Conservation (phyloP, 2,329 filamentous ascomycete genomes). For the Paraconiothyrium brasiliense region DNA sequence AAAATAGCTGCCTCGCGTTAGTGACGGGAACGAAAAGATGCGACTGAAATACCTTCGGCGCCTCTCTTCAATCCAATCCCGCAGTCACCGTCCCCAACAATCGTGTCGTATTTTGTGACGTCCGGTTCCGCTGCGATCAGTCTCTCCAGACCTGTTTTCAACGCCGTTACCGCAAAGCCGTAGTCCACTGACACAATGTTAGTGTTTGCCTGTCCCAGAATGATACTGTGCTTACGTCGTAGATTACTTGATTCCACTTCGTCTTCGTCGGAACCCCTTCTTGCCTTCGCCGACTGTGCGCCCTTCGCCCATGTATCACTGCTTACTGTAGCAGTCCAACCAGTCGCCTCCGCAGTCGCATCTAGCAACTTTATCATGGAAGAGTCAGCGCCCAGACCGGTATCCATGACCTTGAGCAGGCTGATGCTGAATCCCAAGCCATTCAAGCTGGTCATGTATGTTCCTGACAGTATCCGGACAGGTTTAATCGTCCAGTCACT, state of each 20-base stretch:
- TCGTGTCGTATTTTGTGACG: slow-evolving; percentile 75
- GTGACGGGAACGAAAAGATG: slow-evolving; percentile 31
- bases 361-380: slow-evolving; percentile 75
- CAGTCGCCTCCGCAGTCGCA: slow-evolving; percentile 71
- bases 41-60: slow-evolving; percentile 68
- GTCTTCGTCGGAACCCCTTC: slow-evolving; percentile 52
- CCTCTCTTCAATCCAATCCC: slow-evolving; percentile 86
- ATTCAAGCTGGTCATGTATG: slow-evolving; percentile 77
- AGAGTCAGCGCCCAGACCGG: slow-evolving; percentile 64
- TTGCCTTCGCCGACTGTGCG: slow-evolving; percentile 52
- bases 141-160: slow-evolving; percentile 66
- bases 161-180: slow-evolving; percentile 59
- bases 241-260: slow-evolving; percentile 64
- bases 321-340: slow-evolving; percentile 70
- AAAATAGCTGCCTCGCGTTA: slow-evolving; percentile 48
- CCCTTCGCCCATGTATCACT: slow-evolving; percentile 67
- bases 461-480: slow-evolving; percentile 69
- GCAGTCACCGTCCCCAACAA: slow-evolving; percentile 91
- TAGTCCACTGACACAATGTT: slow-evolving; percentile 59
- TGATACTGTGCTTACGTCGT: slow-evolving; percentile 52
- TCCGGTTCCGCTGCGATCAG: slow-evolving; percentile 72
- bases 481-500: slow-evolving; percentile 68
- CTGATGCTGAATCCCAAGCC: slow-evolving; percentile 76
- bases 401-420: slow-evolving; percentile 69
- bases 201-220: slow-evolving; percentile 13